Percentiles rank a stretch among this genome's conserved stretches.
phyloP scores from a whole-genome alignment of 352 stramenopile genomes.

The Pythium pectinolyticum region DNA sequence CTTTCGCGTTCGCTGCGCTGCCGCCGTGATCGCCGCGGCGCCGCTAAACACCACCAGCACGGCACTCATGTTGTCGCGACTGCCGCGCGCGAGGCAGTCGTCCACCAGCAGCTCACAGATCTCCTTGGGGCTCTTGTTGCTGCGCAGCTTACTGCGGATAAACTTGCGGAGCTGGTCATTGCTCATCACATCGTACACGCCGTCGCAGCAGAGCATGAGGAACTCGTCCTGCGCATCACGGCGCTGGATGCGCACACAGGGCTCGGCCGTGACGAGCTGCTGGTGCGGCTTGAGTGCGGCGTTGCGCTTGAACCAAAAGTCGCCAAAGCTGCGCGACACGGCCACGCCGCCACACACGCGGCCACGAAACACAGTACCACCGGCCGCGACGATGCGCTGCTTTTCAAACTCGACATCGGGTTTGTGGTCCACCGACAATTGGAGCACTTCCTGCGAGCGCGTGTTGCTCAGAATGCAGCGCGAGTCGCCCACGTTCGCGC shows the following conservation, averaged over 20 bases:
- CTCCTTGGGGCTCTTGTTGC: slow-evolving; percentile 51
- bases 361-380: slow-evolving; percentile 81
- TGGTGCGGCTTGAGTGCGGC: slow-evolving; percentile 71
- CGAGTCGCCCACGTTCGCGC: slow-evolving; percentile 83
- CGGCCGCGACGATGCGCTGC: slow-evolving; percentile 80
- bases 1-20: slow-evolving; percentile 26
- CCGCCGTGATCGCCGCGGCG: slow-evolving; percentile 18
- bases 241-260: slow-evolving; percentile 73
- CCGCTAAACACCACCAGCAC: slow-evolving; percentile 76
- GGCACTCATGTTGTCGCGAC: slow-evolving; percentile 88
- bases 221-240: slow-evolving; percentile 88
- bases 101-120: slow-evolving; percentile 80
- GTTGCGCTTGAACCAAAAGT: slow-evolving; percentile 90
- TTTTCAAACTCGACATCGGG: slow-evolving; percentile 85
- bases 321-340: slow-evolving; percentile 83
- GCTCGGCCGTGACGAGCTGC: slow-evolving; percentile 85
- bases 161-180: slow-evolving; percentile 93
- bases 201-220: slow-evolving; percentile 91
- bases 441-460: slow-evolving; percentile 65
- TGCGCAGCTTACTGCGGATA: slow-evolving; percentile 76
- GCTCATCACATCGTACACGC: slow-evolving; percentile 95
- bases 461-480: slow-evolving; percentile 81
- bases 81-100: slow-evolving; percentile 79
- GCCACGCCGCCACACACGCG: slow-evolving; percentile 83
- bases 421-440: slow-evolving; percentile 87